Conservation (phyloP, 2,329 filamentous ascomycete genomes). For the Trichoderma sp. region DNA sequence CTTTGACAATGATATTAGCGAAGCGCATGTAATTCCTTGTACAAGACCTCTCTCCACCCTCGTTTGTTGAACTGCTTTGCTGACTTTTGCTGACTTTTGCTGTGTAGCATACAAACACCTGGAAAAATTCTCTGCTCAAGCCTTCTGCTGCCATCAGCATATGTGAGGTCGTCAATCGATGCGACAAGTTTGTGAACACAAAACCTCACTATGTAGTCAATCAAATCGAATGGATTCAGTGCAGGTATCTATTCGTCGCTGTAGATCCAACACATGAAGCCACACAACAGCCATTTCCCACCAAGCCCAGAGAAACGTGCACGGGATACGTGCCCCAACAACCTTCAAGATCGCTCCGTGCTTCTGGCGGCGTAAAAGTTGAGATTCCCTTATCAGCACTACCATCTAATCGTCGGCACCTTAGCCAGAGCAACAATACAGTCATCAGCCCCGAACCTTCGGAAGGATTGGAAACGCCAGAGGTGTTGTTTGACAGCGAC, state of each 20-base stretch:
- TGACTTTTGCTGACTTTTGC: neutral
- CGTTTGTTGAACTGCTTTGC: neutral
- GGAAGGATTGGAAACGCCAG: neutral
- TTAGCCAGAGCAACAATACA: neutral
- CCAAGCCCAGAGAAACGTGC: neutral
- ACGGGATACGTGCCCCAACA: conserved; percentile 31
- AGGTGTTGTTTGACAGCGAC: conserved; percentile 1
- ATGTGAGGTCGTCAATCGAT: conserved; percentile 80
- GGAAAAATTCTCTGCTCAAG: conserved; percentile 65
- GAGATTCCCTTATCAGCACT: conserved; percentile 31
- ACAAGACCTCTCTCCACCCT: too few relatives aligned
- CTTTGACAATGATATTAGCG: neutral
- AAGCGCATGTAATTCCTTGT: neutral
- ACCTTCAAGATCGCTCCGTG: conserved; percentile 20
- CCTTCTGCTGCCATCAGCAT: conserved; percentile 63
- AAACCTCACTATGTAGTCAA: conserved; percentile 67
- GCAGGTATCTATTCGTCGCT: conserved; percentile 71
- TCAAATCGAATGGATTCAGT: conserved; percentile 83
- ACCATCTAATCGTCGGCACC: neutral
- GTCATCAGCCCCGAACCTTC: neutral
- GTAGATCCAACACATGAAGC: conserved; percentile 21
- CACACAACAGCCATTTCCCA: conserved; percentile 17
- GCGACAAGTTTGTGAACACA: conserved; percentile 54
- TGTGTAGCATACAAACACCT: conserved; percentile 33
- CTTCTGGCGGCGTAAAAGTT: neutral